Conservation (phyloP, 2,329 filamentous ascomycete genomes). For the Fusarium anthophilum region DNA sequence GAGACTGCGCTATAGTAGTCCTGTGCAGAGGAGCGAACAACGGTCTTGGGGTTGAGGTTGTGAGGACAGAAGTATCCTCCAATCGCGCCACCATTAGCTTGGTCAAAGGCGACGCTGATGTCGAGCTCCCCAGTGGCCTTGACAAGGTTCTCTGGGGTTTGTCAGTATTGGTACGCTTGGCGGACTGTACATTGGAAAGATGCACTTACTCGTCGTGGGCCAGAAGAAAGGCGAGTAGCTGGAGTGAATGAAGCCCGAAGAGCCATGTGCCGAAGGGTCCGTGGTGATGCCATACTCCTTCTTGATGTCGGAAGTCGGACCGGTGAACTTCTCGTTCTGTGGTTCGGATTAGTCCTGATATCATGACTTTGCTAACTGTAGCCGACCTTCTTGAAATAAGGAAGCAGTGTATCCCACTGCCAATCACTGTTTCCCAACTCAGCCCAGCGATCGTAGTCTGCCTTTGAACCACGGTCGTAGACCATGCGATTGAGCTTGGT, state of each 20-base stretch:
- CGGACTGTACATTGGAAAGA: accelerated
- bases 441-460: constrained; percentile 57
- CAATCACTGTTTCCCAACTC: constrained; percentile 56
- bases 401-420: constrained; percentile 50
- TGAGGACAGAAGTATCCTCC: constrained; percentile 36
- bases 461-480: constrained; percentile 49
- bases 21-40: constrained; percentile 27
- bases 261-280: constrained; percentile 24
- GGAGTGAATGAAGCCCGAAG: constrained; percentile 24
- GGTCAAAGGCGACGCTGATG: constrained; percentile 20
- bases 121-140: constrained; percentile 19
- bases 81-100: constrained; percentile 29
- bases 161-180: not conserved
- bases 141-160: constrained; percentile 18
- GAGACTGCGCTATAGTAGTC: constrained; percentile 26
- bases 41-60: constrained; percentile 23
- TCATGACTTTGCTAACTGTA: not conserved
- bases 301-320: constrained; percentile 7
- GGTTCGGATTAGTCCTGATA: not conserved
- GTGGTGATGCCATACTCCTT: constrained; percentile 27
- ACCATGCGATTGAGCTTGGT: constrained; percentile 54
- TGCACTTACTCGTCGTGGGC: constrained; percentile 35
- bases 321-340: constrained; percentile 33
- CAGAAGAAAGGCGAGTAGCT: constrained; percentile 38
- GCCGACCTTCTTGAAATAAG: constrained; percentile 56